Evolutionary conservation across 192 early-diverging fungal species (phyloP), one percentile per base, ranked within the genome.

Genomic region (Umbelopsis isabellina): DNA sequence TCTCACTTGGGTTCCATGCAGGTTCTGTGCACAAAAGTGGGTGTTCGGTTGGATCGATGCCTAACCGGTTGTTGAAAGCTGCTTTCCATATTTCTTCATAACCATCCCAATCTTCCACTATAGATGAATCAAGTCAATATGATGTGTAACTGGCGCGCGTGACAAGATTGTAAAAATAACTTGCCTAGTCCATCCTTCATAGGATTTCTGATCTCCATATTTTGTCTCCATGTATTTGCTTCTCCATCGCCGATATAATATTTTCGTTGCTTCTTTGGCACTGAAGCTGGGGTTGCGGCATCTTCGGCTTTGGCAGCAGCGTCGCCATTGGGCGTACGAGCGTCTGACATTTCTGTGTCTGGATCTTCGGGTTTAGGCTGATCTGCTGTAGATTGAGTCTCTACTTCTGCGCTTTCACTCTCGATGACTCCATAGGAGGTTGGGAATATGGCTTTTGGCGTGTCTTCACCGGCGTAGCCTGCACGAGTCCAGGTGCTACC

Each of bases 381-480:
- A 61, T 61, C 55, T 12, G 27, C 27, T 8, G 13, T 30, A 33
- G 21, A 8, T 25, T 52, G 51, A 2, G 22, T 13, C 11, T 61
- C 16, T 27, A 30, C 12, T 35, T 61, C 55, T 10, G 27, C 16
- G 55, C 55, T 61, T 35, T 61, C 55, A 1, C 27, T 35, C 61
- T 86, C 85, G 35, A 87, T 71, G 70, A 87, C 88, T 8, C 95
- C 96, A 13, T 91, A 87, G 15, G 79, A 86, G 3, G 94, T 91
- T 2, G 96, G 93, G 66, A 94, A 94, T 27, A 96, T 91, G 0
- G 87, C 91, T 70, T 90, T 90, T 9, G 98, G 98, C 37, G 89
- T 85, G 80, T 99, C 97, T 74, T 98, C 97, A 67, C 98, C 98
- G n/a, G 96, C 94, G 80, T 92, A 98, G 64, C 98, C 98, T 22